Percentiles rank a stretch among this genome's conserved stretches.
phyloP scores from a whole-genome alignment of 768 basidiomycete genomes.

The Mycena venus region DNA sequence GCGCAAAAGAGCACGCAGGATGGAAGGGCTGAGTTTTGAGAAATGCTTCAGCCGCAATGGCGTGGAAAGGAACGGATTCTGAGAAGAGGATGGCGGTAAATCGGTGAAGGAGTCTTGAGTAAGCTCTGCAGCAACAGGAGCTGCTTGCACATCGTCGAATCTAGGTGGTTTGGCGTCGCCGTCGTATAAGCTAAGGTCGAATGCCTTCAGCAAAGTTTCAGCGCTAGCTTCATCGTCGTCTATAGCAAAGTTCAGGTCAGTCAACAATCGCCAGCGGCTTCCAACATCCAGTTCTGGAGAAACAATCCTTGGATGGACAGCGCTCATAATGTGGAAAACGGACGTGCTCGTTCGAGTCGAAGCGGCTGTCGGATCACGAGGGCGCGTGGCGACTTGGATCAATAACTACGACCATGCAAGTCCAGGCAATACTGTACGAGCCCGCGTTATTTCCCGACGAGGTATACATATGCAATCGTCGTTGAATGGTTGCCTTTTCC shows the following conservation, averaged over 20 bases:
- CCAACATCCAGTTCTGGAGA: constrained; percentile 3
- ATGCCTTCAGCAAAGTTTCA: constrained; percentile 27
- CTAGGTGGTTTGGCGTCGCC: constrained; percentile 1
- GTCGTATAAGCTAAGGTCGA: constrained; percentile 29
- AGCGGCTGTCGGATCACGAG: background rate
- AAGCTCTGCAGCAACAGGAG: background rate
- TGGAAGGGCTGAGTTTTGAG: constrained; percentile 36
- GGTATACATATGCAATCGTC: constrained; percentile 27
- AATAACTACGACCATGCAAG: constrained; percentile 49
- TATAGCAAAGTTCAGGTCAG: constrained; percentile 18
- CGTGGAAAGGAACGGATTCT: constrained; percentile 40
- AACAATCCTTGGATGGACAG: background rate
- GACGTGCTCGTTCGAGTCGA: background rate
- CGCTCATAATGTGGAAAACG: background rate
- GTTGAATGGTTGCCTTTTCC: constrained; percentile 27
- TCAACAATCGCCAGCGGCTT: constrained; percentile 15
- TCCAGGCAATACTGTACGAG: constrained; percentile 60
- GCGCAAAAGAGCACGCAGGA: constrained; percentile 34
- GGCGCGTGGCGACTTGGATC: background rate
- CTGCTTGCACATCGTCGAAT: background rate
- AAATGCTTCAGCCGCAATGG: constrained; percentile 40
- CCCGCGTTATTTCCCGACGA: constrained; percentile 52
- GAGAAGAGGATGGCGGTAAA: constrained; percentile 6
- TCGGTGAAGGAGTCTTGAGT: constrained; percentile 1
- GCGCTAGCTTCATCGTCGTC: constrained; percentile 18